phyloP scores from a whole-genome alignment of 176 grass and related monocot genomes.

The Oryza meridionalis region DNA sequence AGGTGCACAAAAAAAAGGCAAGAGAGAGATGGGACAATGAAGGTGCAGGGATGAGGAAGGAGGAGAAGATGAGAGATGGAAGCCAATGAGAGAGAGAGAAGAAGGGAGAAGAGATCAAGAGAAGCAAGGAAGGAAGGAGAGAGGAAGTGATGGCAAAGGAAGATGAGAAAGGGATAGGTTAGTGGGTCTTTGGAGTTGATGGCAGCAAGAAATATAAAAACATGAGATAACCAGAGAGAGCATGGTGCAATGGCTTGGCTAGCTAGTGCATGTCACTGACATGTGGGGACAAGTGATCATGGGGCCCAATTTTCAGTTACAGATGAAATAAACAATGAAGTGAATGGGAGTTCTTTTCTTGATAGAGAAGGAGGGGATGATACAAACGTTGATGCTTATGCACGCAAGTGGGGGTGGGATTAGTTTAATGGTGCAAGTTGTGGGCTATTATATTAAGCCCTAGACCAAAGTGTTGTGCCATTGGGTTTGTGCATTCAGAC shows the following conservation, averaged over 20 bases:
- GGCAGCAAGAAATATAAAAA: slow-evolving; percentile 52
- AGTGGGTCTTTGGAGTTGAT: slow-evolving; percentile 53
- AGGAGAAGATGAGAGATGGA: slow-evolving; percentile 17
- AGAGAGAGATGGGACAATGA: neutral
- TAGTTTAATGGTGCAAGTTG: slow-evolving; percentile 59
- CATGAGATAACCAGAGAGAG: slow-evolving; percentile 25
- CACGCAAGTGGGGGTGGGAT: slow-evolving; percentile 49
- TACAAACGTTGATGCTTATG: slow-evolving; percentile 56
- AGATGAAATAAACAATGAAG: neutral
- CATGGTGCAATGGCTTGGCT: neutral
- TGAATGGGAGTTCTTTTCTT: slow-evolving; percentile 40
- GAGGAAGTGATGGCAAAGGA: slow-evolving; percentile 28
- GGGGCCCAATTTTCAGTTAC: neutral
- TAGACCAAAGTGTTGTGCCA: slow-evolving; percentile 38
- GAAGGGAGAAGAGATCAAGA: slow-evolving; percentile 10
- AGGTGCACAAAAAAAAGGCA: neutral
- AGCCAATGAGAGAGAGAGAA: slow-evolving; percentile 15
- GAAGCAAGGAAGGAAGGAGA: neutral
- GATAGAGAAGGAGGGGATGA: slow-evolving; percentile 30
- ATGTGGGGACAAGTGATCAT: neutral
- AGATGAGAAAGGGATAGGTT: slow-evolving; percentile 43
- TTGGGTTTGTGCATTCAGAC: slow-evolving; percentile 37
- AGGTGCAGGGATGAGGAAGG: slow-evolving; percentile 1
- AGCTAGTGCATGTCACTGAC: neutral
- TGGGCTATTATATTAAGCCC: slow-evolving; percentile 44